Conservation (phyloP, 495 filamentous ascomycete genomes). For the Aspergillus asperescens region DNA sequence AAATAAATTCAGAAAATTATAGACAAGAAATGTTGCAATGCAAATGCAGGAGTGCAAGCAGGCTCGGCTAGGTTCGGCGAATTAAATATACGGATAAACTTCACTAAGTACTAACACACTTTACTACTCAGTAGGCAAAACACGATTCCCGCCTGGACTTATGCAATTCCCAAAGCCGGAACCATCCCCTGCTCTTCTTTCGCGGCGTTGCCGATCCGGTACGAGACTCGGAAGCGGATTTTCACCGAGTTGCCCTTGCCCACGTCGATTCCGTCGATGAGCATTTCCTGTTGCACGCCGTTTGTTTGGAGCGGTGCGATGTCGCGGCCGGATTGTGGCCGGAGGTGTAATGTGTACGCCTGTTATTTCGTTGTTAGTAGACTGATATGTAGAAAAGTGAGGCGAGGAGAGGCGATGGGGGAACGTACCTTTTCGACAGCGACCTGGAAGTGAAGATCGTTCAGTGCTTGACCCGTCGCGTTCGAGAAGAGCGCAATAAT, state of each 20-base stretch:
- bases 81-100: background rate
- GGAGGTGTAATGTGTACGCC: slow-evolving; percentile 75
- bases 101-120: too few relatives aligned
- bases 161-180: slow-evolving; percentile 71
- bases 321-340: slow-evolving; percentile 73
- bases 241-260: slow-evolving; percentile 74
- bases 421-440: slow-evolving; percentile 82
- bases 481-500: slow-evolving; percentile 72
- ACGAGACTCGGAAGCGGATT: slow-evolving; percentile 81
- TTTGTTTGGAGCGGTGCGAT: slow-evolving; percentile 66
- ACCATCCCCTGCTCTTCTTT: slow-evolving; percentile 86
- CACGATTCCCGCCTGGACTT: background rate
- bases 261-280: slow-evolving; percentile 62
- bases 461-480: slow-evolving; percentile 60
- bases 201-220: slow-evolving; percentile 60
- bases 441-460: slow-evolving; percentile 81
- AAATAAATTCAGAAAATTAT: too few relatives aligned
- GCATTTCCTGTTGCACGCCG: slow-evolving; percentile 79
- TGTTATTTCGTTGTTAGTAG: slow-evolving; percentile 24
- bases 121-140: too few relatives aligned
- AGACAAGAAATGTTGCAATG: too few relatives aligned
- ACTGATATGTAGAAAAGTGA: too few relatives aligned
- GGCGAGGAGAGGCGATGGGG: background rate
- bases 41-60: too few relatives aligned
- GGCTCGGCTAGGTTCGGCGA: background rate